Base-by-base conservation (phyloP, 306 rosid genomes). In the Rosa persica region DNA sequence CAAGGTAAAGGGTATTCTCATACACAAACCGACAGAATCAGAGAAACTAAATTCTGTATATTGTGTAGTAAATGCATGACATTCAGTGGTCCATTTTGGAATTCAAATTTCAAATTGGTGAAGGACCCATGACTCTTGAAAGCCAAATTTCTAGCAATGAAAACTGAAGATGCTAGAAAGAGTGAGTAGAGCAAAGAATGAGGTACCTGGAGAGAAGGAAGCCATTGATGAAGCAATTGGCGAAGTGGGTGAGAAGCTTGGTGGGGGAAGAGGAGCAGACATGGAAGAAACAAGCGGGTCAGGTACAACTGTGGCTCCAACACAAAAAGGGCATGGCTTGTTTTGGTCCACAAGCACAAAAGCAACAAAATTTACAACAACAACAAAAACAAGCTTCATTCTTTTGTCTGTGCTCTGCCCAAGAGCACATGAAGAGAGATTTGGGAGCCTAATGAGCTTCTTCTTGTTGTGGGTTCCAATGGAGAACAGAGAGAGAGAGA, bases 121-220 rank as follows among this genome's bases (percentile, higher is more conserved):
- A 58, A 74, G 39, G 9, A 48, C 57, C 69, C 76, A 38, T 40
- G 74, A 81, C 78, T 78, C 49, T 38, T 64, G 30, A 46, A 73
- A 78, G 73, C 76, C 60, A 61, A 82, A 54, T 83, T 3, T 66
- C 52, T 46, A 27, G 38, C 77, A 83, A 62, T 74, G 67, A 75
- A 51, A 76, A 70, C 17, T 11, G 39, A 46, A 48, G 30, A 13
- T 38, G 20, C 49, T 55, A 46, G 75, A 74, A 57, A 38, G 77
- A 44, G 78, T 80, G 74, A 67, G 77, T 2, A 43, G 47, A 72
- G 65, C 52, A 64, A 36, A 61, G 80, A 16, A 13, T 12, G 71
- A 79, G 74, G 71, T 73, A 89, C 96, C 96, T 65, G 99, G 92
- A 64, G 98, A 82, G 43, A 82, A 77, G 80, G 92, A 84, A 79